A percentile compares a stretch with the other conserved stretches of the same genome.
phyloP scores from a whole-genome alignment of 2,329 filamentous ascomycete genomes.

The Trichoderma sp. region DNA sequence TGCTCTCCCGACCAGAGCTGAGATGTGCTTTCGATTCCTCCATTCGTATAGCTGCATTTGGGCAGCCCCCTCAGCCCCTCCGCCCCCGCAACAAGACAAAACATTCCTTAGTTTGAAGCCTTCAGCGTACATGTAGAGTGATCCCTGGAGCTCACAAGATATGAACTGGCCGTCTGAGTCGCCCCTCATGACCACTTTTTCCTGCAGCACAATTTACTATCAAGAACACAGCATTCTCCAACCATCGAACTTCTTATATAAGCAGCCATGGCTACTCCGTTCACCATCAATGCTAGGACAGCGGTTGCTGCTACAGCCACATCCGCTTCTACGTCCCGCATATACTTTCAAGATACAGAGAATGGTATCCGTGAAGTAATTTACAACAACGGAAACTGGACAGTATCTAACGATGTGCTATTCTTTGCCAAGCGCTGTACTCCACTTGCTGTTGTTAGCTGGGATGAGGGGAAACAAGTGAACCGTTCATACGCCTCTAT shows the following conservation, averaged over 20 bases:
- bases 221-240: background rate
- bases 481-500: background rate
- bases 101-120: background rate
- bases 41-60: background rate
- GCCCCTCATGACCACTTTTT: fast-evolving
- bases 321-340: background rate
- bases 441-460: conserved; percentile 5
- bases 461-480: background rate
- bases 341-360: conserved; percentile 8
- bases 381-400: background rate
- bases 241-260: background rate
- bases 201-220: background rate
- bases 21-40: background rate
- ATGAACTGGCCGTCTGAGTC: background rate
- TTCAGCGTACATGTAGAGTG: background rate
- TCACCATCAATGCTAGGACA: background rate
- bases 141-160: background rate
- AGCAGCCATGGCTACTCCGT: background rate
- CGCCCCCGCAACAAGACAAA: background rate
- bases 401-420: background rate
- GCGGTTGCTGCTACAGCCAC: background rate
- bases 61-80: background rate
- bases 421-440: background rate
- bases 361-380: background rate
- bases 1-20: background rate